Conservation (phyloP, 768 basidiomycete species). For the Amanita exitialis region DNA sequence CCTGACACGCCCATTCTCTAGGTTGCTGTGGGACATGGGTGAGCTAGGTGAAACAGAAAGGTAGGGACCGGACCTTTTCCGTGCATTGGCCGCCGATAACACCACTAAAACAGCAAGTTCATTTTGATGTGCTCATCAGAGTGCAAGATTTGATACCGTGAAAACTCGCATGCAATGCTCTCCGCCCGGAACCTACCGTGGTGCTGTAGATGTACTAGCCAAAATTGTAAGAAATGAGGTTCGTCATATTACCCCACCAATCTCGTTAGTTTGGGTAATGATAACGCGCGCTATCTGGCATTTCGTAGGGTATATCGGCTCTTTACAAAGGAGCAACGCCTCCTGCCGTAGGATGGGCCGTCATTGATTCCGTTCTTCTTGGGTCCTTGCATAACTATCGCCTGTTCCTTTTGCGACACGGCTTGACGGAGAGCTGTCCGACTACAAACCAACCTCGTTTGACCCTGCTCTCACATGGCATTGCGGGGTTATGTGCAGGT, state of each 20-base stretch:
- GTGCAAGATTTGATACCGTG: conserved; percentile 55
- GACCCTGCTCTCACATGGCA: conserved; percentile 52
- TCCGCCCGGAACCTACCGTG: conserved; percentile 50
- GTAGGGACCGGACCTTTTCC: conserved; percentile 6
- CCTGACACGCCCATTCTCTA: conserved; percentile 14
- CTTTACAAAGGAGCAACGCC: conserved; percentile 71
- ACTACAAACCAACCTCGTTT: conserved; percentile 37
- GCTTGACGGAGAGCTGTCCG: conserved; percentile 41
- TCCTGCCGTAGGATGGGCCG: conserved; percentile 64
- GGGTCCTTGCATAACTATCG: conserved; percentile 70
- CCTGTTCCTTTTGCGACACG: conserved; percentile 40
- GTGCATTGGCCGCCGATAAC: conserved; percentile 4
- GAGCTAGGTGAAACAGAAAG: conserved; percentile 12
- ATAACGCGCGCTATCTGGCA: background rate
- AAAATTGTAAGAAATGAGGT: conserved; percentile 57
- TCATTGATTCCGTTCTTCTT: conserved; percentile 60
- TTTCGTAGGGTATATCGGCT: conserved; percentile 42
- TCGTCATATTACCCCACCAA: conserved; percentile 9
- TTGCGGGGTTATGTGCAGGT: conserved; percentile 61
- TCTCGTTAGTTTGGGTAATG: conserved; percentile 2
- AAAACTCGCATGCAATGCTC: conserved; percentile 68
- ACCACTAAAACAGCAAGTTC: background rate
- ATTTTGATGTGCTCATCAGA: conserved; percentile 3
- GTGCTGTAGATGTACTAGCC: conserved; percentile 48
- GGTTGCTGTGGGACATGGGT: conserved; percentile 70